These are phyloP conservation scores for Barnettozyma pratensis DNA, from an alignment of 805 yeast species.

Conservation along the genomic window DNA sequence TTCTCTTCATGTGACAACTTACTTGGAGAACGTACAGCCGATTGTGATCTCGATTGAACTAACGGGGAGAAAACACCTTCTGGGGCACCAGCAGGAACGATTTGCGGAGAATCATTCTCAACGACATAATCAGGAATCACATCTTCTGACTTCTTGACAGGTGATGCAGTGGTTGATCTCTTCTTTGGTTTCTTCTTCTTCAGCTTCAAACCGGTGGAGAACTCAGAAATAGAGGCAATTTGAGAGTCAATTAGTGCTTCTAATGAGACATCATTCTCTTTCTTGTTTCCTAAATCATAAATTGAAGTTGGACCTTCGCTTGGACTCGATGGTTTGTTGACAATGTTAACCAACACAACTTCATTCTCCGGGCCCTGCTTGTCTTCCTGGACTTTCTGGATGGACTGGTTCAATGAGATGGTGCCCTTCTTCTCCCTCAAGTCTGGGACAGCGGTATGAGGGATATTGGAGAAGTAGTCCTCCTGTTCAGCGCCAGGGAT, in stretches of 20 bases:
- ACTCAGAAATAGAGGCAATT: slow-evolving; percentile 24
- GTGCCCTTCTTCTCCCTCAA: slow-evolving; percentile 1
- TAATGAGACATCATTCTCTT: slow-evolving; percentile 17
- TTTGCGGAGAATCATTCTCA: slow-evolving; percentile 33
- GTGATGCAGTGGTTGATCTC: not conserved
- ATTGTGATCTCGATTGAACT: slow-evolving; percentile 26
- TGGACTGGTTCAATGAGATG: slow-evolving; percentile 4
- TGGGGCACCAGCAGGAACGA: slow-evolving; percentile 41
- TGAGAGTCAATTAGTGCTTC: slow-evolving; percentile 27
- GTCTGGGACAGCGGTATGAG: not conserved
- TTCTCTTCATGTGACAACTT: slow-evolving; percentile 12
- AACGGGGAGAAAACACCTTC: slow-evolving; percentile 36
- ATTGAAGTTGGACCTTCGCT: slow-evolving; percentile 4
- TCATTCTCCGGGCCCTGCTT: slow-evolving; percentile 11
- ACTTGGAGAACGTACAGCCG: slow-evolving; percentile 9
- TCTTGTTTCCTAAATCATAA: slow-evolving; percentile 18
- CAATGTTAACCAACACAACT: slow-evolving; percentile 23
- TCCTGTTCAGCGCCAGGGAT: slow-evolving; percentile 12
- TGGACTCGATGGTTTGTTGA: slow-evolving; percentile 7
- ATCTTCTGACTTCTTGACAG: slow-evolving; percentile 1
- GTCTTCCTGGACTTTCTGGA: slow-evolving; percentile 9
- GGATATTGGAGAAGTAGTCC: slow-evolving; percentile 2
- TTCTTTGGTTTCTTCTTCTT: slow-evolving; percentile 10
- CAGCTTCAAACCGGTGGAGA: slow-evolving; percentile 18
- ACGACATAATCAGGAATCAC: slow-evolving; percentile 30